Base-by-base conservation (phyloP, 1,139 yeast species). In the Blastobotrys petasosporus region DNA sequence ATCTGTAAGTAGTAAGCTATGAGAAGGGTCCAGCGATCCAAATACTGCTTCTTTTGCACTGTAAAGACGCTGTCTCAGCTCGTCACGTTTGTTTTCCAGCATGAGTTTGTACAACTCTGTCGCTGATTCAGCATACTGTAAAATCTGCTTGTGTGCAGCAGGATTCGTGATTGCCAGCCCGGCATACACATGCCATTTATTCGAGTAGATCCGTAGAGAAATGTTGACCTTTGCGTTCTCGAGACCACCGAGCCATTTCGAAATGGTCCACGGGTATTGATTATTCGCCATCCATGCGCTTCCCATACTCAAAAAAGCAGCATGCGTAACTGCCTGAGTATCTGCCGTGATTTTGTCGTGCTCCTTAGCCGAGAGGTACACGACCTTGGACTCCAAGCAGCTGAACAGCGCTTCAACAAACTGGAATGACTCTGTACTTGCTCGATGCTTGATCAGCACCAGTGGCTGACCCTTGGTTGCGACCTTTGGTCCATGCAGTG, bases 181-280 rank as follows among this genome's bases (percentile, higher is more conserved):
- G 4, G 98, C 98, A 62, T 92, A 92, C 20, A 92, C 98, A 61
- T 92, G 98, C 95, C 97, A 92, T 65, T 90, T 88, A 67, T 90
- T 92, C 29, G 95, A 81, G 64, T 75, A 92, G 39, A 92, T 92
- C 54, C 98, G 74, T 60, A 92, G 69, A 0, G 97, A 85, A 42
- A 92, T 88, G 63, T 92, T 92, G 62, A 90, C 85, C 59, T 92
- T 92, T 29, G 96, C 97, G 64, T 92, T 92, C 63, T 92, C 98
- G 41, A 92, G 73, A 2, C 98, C 97, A 9, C 98, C 97, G 32
- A 80, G 70, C 94, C 95, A 88, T 57, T 80, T 74, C 2, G 85
- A 79, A 4, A 85, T 80, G 53, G 82, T 85, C 98, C 98, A 92
- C 0, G 98, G 98, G 62, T 88, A 92, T 61, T 85, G 84, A 59